These are phyloP conservation scores for Begonia loranthoides DNA, from an alignment of 306 rosid genomes.

Conservation along the genomic window DNA sequence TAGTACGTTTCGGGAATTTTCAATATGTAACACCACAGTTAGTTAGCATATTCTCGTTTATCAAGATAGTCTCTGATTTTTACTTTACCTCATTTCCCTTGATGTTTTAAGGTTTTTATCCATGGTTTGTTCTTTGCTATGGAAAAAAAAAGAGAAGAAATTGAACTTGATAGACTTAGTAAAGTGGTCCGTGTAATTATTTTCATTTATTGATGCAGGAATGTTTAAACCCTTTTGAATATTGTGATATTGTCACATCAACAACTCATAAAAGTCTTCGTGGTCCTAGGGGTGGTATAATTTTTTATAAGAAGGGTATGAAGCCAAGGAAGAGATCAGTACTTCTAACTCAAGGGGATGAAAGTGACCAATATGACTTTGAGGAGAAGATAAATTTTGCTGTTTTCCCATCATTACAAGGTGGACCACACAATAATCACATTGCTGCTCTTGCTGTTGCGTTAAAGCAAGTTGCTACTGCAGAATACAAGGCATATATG, in stretches of 20 bases:
- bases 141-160: not conserved
- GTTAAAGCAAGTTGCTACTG: constrained; percentile 76
- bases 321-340: constrained; percentile 77
- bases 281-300: constrained; percentile 98
- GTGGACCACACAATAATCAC: constrained; percentile 97
- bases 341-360: constrained; percentile 53
- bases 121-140: not conserved
- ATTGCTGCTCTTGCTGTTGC: constrained; percentile 97
- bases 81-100: not conserved
- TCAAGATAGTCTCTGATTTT: not conserved
- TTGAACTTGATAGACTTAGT: not conserved
- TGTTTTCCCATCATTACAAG: constrained; percentile 90
- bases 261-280: constrained; percentile 98
- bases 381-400: constrained; percentile 92
- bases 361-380: constrained; percentile 60
- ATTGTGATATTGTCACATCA: constrained; percentile 90
- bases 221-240: constrained; percentile 79
- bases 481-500: constrained; percentile 77
- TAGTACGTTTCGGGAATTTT: no score
- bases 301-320: constrained; percentile 70
- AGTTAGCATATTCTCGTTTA: not conserved
- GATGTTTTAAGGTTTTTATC: not conserved
- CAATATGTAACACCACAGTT: no score
- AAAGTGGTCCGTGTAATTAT: not conserved
- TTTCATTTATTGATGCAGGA: constrained; percentile 29